A percentile compares a stretch with the other conserved stretches of the same genome.
Conservation (phyloP, 2,329 filamentous ascomycete genomes). For the Ascochyta lentis region DNA sequence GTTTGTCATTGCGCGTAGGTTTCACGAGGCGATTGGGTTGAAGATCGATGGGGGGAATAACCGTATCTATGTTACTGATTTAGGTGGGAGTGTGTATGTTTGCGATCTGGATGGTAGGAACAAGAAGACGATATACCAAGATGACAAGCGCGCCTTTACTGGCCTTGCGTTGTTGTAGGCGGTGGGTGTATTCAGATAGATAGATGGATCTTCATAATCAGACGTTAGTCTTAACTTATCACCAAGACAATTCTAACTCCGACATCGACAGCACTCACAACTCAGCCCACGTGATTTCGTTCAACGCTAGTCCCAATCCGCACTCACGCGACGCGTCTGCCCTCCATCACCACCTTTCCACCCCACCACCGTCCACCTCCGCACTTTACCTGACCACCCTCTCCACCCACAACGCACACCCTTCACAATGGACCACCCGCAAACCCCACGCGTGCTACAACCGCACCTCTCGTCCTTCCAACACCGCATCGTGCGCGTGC, state of each 20-base stretch:
- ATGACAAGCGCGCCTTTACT: slow-evolving; percentile 19
- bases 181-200: background rate
- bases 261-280: no score
- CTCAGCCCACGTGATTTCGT: slow-evolving; percentile 7
- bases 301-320: slow-evolving; percentile 2
- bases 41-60: slow-evolving; percentile 16
- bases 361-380: background rate
- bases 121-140: slow-evolving; percentile 21
- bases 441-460: slow-evolving; percentile 82
- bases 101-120: slow-evolving; percentile 20
- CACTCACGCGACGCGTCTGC: slow-evolving; percentile 14
- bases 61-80: slow-evolving; percentile 25
- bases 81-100: slow-evolving; percentile 25
- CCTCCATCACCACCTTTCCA: no score
- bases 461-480: slow-evolving; percentile 77
- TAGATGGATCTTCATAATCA: no score
- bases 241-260: no score
- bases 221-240: no score
- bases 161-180: slow-evolving; percentile 15
- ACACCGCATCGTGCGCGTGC: slow-evolving; percentile 76
- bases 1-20: slow-evolving; percentile 21
- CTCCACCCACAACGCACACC: background rate
- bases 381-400: background rate
- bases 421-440: slow-evolving; percentile 41
- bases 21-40: slow-evolving; percentile 35